Evolutionary conservation across 2,329 filamentous ascomycete genomes (phyloP).

Genomic region (Xylariaceae sp.): DNA sequence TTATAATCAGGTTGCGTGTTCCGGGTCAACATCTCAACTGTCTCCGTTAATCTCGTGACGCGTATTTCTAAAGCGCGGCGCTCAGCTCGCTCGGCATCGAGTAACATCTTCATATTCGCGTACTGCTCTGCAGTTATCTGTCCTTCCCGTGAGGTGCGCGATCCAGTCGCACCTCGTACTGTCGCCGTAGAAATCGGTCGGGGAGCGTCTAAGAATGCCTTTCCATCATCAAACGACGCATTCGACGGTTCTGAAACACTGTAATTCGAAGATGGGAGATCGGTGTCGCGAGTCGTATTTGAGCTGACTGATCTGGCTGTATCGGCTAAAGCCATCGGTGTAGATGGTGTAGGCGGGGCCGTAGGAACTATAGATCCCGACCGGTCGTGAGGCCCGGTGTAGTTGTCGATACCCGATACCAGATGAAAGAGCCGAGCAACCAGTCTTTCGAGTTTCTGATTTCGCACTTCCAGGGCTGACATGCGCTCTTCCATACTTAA

Average conservation of each 20-base stretch:
- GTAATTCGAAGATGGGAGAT: constrained; percentile 29
- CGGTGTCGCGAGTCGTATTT: constrained; percentile 24
- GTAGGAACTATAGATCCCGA: constrained; percentile 26
- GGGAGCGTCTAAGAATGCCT: constrained; percentile 38
- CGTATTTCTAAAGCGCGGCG: constrained; percentile 52
- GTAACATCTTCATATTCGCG: constrained; percentile 44
- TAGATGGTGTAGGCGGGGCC: constrained; percentile 25
- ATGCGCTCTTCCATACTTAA: constrained; percentile 51
- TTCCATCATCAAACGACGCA: constrained; percentile 44
- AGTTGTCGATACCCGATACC: constrained; percentile 37
- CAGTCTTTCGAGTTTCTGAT: constrained; percentile 49
- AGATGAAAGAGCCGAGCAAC: constrained; percentile 47
- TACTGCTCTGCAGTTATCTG: constrained; percentile 44
- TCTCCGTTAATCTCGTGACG: constrained; percentile 48
- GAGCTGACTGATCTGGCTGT: constrained; percentile 31
- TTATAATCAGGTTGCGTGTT: constrained; percentile 33
- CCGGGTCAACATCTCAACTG: constrained; percentile 43
- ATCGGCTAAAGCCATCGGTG: constrained; percentile 26
- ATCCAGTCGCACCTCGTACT: constrained; percentile 43
- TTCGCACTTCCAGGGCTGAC: constrained; percentile 45
- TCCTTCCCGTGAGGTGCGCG: constrained; percentile 38
- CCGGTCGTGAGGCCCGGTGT: constrained; percentile 27
- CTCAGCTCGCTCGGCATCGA: constrained; percentile 53
- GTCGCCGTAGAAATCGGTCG: constrained; percentile 44
- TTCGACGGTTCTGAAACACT: constrained; percentile 39